Evolutionary conservation across 164 flowering plant genomes (phyloP), one percentile per base, ranked within the genome.

Genomic region (Paratinospora sagittata): DNA sequence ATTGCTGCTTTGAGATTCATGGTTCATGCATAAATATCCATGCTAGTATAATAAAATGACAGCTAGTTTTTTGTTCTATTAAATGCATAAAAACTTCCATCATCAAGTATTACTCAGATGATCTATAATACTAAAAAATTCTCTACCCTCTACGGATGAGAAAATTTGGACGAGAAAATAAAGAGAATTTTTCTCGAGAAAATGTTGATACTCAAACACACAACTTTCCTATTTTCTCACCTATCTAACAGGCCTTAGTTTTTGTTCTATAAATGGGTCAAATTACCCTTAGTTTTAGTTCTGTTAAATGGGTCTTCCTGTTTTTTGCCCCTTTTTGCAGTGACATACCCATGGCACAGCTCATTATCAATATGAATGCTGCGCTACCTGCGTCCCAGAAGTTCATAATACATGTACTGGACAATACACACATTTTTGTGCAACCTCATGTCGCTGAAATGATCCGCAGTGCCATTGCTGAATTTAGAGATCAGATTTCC

Each of bases 281-380:
- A n/a, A n/a, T 39, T 11, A 8, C 34, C 14, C 21, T 3, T 60
- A 7, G 41, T 3, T 36, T 26, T 17, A 0, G 34, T 19, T 13
- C 36, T 23, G 19, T 4, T 61, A 36, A 27, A 16, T 45, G 67
- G 26, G 27, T 23, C 10, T 39, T 41, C 10, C 43, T 41, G 26
- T 13, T 3, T 39, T 65, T 37, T 11, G 11, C 13, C 11, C 39
- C 5, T 43, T 65, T 65, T 73, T 82, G 83, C 88, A 94, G 97
- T 76, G 98, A 94, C 76, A 82, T 94, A 69, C 98, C 95, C 7
- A 94, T 92, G 97, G 91, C 95, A 5, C 93, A 90, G 69, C 92
- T 94, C 81, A 92, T 94, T 74, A 85, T 90, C 80, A 87, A 81
- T 74, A 16, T 79, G 81, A 90, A 94, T 78, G 78, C 81, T 11